phyloP scores from a whole-genome alignment of 106 monocot genomes.

The Allium cepa region DNA sequence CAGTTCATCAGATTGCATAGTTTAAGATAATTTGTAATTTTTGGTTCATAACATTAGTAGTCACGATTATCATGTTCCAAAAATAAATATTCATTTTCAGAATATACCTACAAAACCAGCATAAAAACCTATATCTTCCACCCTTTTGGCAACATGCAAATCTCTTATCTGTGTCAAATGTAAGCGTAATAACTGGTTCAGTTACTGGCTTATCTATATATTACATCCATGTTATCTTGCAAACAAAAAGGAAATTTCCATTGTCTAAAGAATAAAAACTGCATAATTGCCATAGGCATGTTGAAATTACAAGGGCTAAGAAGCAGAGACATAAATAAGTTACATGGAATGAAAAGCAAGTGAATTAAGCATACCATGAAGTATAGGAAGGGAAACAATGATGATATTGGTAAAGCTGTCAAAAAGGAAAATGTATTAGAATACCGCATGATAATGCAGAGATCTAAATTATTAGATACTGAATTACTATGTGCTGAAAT shows the following conservation, averaged over 20 bases:
- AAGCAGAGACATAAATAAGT: background rate
- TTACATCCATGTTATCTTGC: background rate
- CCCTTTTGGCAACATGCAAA: slow-evolving; percentile 54
- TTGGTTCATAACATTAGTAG: background rate
- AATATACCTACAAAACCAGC: slow-evolving; percentile 61
- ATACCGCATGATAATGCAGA: too few species aligned
- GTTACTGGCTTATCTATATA: background rate
- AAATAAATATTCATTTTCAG: background rate
- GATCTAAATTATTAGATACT: too few species aligned
- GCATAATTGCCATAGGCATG: background rate
- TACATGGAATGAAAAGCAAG: background rate
- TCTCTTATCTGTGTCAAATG: slow-evolving; percentile 45
- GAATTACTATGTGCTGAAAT: too few species aligned
- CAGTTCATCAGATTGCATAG: background rate
- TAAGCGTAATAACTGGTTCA: background rate
- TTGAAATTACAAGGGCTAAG: background rate
- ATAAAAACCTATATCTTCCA: slow-evolving; percentile 73
- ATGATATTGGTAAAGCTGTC: slow-evolving; percentile 69
- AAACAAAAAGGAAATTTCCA: too few species aligned
- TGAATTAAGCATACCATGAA: slow-evolving; percentile 62
- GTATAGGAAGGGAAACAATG: slow-evolving; percentile 86
- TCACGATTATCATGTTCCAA: background rate
- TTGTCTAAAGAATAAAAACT: too few species aligned
- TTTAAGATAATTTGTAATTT: background rate
- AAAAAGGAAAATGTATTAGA: too few species aligned